Evolutionary conservation across 768 basidiomycete genomes (phyloP), one percentile per base, ranked within the genome.

Genomic region (Pseudohyphozyma bogoriensis): DNA sequence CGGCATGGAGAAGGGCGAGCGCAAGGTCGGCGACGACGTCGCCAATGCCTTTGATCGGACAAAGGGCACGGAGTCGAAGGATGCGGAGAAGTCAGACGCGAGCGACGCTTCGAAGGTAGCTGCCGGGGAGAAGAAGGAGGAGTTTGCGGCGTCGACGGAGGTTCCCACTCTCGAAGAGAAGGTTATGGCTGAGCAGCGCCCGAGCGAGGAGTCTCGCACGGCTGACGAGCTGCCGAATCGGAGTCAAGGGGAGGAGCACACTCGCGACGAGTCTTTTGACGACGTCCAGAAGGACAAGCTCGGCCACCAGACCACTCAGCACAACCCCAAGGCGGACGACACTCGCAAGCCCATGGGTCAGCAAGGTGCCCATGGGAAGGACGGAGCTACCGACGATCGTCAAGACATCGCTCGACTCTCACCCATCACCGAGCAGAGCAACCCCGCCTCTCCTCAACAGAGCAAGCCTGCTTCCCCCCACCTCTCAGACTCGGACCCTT

Each of bases 141-240:
- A 44, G 13, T 83, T 83, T 3, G 85, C 86, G 70, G 78, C 83
- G 0, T 80, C 81, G 59, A 74, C 82, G 1, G 77, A 80, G 10
- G 80, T 86, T 1, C 85, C 86, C 2, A 85, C 82, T 0, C 70
- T 86, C 16, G 87, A 87, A 71, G 84, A 86, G 72, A 82, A 83
- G 71, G 77, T 76, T 3, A 74, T 85, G 31, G 70, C 74, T 16
- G 85, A 87, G 65, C 70, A 73, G 32, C 73, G 75, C 20, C 78
- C 62, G 9, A 63, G 70, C 51, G 54, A 59, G 47, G 24, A 62
- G 32, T 54, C 60, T 44, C 62, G 71, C 37, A 65, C 24, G 31
- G 12, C 29, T 22, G 42, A 24, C n/a, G 51, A 64, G 3, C 54
- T 42, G 32, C 51, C 42, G 20, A 44, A 47, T 28, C 55, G 46